Percentiles rank a stretch among this genome's conserved stretches.
phyloP scores from a whole-genome alignment of 768 basidiomycete species.

The Calocybe gangraenosa region DNA sequence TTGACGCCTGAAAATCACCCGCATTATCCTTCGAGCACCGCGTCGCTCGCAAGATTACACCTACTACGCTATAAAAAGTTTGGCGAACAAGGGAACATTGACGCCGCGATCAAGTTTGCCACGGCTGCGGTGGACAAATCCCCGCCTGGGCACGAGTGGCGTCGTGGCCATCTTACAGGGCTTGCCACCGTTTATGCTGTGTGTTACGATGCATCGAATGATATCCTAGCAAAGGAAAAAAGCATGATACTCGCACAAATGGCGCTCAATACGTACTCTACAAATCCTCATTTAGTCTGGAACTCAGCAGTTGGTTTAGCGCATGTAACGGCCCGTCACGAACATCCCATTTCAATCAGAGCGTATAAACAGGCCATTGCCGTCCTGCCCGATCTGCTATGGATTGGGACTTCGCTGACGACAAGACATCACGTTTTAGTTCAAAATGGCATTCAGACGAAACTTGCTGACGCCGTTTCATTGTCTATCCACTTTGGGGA shows the following conservation, averaged over 20 bases:
- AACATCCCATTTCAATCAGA: background rate
- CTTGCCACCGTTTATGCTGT: too few relatives aligned
- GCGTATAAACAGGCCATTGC: background rate
- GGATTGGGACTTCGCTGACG: slow-evolving; percentile 1
- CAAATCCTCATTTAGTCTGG: too few relatives aligned
- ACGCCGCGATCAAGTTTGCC: background rate
- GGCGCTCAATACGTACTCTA: too few relatives aligned
- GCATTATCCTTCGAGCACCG: background rate
- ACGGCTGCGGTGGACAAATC: too few relatives aligned
- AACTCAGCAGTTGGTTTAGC: too few relatives aligned
- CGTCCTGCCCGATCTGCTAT: slow-evolving; percentile 1
- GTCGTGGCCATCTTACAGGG: too few relatives aligned
- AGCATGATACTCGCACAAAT: too few relatives aligned
- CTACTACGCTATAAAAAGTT: background rate
- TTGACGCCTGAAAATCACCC: background rate
- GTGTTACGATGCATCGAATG: too few relatives aligned
- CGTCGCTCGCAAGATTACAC: background rate
- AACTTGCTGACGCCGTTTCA: background rate
- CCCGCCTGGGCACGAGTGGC: too few relatives aligned
- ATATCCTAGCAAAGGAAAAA: too few relatives aligned
- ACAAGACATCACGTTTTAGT: background rate
- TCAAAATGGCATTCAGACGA: background rate
- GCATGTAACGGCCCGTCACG: too few relatives aligned
- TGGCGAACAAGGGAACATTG: background rate
- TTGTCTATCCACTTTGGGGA: slow-evolving; percentile 5